These are phyloP conservation scores for Aspergillus sclerotioniger DNA, from an alignment of 495 filamentous ascomycete genomes.

Conservation along the genomic window DNA sequence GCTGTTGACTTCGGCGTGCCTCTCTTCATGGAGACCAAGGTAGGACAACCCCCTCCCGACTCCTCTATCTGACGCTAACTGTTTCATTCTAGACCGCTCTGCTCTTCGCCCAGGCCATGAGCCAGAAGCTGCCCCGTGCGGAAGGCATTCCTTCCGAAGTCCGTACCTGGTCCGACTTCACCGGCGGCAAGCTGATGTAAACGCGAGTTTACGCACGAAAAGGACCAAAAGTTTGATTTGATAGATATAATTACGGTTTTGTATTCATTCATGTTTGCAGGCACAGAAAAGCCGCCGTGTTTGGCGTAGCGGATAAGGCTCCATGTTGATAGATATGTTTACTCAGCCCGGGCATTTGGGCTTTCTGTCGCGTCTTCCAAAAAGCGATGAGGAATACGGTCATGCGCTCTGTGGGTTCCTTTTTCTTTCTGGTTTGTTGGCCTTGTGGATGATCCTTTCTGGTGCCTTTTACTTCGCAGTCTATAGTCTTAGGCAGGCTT, in stretches of 20 bases:
- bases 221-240: constrained; percentile 25
- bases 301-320: constrained; percentile 30
- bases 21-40: constrained; percentile 98
- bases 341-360: constrained; percentile 22
- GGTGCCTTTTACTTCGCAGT: constrained; percentile 11
- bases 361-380: constrained; percentile 12
- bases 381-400: constrained; percentile 21
- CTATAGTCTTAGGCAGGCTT: constrained; percentile 24
- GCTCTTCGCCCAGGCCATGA: constrained; percentile 95
- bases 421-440: constrained; percentile 12
- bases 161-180: constrained; percentile 89
- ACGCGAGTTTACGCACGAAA: constrained; percentile 24
- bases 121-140: constrained; percentile 80
- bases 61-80: constrained; percentile 14
- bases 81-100: constrained; percentile 74
- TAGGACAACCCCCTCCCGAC: constrained; percentile 44
- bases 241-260: constrained; percentile 25
- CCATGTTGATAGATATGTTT: constrained; percentile 36
- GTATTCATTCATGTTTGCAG: constrained; percentile 15
- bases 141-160: constrained; percentile 88
- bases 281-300: constrained; percentile 23
- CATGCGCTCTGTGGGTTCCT: constrained; percentile 19
- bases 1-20: constrained; percentile 98
- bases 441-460: constrained; percentile 17
- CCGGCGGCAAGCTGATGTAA: constrained; percentile 87